phyloP scores from a whole-genome alignment of 2,329 filamentous ascomycete species.

The Pseudopithomyces maydicus region DNA sequence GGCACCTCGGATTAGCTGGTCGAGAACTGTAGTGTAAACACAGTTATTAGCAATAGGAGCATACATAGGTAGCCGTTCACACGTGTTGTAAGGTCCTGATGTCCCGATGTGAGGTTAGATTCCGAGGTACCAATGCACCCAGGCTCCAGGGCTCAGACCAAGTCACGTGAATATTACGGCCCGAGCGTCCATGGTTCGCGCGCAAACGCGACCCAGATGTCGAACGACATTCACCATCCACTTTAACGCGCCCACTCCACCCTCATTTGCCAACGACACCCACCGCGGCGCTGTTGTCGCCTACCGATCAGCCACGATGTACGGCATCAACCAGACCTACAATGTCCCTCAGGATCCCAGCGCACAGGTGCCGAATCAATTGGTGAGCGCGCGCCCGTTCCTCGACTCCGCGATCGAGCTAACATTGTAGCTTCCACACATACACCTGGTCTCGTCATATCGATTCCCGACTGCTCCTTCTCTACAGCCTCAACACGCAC shows the following conservation, averaged over 20 bases:
- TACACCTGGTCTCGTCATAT: slow-evolving; percentile 85
- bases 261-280: slow-evolving; percentile 13
- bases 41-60: no score
- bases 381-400: slow-evolving; percentile 30
- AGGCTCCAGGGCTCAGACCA: no score
- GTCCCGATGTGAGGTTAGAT: no score
- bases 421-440: slow-evolving; percentile 72
- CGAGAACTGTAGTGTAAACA: no score
- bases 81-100: no score
- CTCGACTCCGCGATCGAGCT: slow-evolving; percentile 18
- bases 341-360: slow-evolving; percentile 37
- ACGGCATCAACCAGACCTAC: slow-evolving; percentile 41
- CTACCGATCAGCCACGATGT: slow-evolving; percentile 30
- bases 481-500: slow-evolving; percentile 76
- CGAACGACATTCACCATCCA: slow-evolving; percentile 22
- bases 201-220: slow-evolving; percentile 8
- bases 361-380: slow-evolving; percentile 38
- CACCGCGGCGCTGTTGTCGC: slow-evolving; percentile 34
- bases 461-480: slow-evolving; percentile 76
- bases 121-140: no score
- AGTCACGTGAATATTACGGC: slow-evolving; percentile 6
- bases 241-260: slow-evolving; percentile 24
- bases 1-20: no score
- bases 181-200: slow-evolving; percentile 9
- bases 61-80: no score